Conservation (phyloP, 2,329 filamentous ascomycete species). For the Nannizzia gypsea region DNA sequence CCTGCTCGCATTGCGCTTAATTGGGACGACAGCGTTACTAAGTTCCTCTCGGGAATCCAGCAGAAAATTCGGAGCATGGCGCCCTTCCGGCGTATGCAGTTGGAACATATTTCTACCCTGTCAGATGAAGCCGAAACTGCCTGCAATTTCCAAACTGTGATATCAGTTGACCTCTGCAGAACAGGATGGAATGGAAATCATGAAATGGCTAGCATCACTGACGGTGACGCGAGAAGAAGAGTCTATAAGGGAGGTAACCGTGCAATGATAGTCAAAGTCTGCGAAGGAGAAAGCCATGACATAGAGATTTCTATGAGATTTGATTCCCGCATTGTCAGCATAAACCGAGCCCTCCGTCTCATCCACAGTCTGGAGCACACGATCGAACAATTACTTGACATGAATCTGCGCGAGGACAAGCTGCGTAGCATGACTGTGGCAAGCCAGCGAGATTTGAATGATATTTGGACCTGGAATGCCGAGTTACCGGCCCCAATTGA, state of each 20-base stretch:
- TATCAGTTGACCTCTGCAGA: background rate
- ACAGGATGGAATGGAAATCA: background rate
- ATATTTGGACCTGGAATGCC: constrained; percentile 19
- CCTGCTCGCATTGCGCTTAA: constrained; percentile 26
- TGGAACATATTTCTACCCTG: constrained; percentile 39
- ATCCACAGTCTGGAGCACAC: background rate
- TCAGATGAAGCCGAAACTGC: constrained; percentile 33
- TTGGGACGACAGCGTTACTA: background rate
- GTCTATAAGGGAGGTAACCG: background rate
- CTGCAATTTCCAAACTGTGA: constrained; percentile 28
- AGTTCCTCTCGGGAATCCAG: constrained; percentile 39
- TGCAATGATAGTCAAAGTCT: background rate
- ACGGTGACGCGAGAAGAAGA: background rate
- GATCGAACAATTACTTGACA: background rate
- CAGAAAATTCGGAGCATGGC: constrained; percentile 42
- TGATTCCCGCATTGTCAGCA: background rate
- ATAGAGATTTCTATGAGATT: background rate
- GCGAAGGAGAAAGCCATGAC: background rate
- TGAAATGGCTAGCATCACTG: background rate
- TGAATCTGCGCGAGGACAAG: background rate
- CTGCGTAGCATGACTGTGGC: background rate
- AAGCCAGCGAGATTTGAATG: background rate
- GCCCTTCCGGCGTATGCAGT: constrained; percentile 44
- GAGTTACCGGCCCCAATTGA: constrained; percentile 14
- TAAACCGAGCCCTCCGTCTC: background rate